phyloP scores from a whole-genome alignment of 345 rosid species.

The Brassica carinata region DNA sequence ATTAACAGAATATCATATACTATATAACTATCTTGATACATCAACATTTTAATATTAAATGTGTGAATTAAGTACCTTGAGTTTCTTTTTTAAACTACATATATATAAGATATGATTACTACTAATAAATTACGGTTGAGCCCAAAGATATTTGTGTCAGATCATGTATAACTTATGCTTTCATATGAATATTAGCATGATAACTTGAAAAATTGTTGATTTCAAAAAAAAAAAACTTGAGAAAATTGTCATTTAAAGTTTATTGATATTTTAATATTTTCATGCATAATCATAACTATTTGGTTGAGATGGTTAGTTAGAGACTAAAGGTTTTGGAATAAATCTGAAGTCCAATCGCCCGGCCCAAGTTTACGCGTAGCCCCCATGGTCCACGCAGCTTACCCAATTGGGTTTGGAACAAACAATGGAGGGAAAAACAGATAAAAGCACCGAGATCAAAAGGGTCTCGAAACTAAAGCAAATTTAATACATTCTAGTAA shows the following conservation, averaged over 20 bases:
- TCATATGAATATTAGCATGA: background rate
- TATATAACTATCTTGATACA: background rate
- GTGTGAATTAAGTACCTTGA: background rate
- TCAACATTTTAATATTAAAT: background rate
- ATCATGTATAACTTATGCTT: background rate
- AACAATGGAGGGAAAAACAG: background rate
- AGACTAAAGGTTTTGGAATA: background rate
- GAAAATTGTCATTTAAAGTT: background rate
- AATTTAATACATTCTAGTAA: too few species aligned
- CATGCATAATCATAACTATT: background rate
- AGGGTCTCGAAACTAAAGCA: too few species aligned
- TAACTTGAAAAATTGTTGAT: background rate
- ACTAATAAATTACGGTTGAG: background rate
- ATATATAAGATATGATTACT: too few species aligned
- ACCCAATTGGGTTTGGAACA: background rate
- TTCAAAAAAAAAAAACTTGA: background rate
- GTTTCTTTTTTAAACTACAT: background rate
- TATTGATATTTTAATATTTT: background rate
- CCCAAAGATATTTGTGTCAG: background rate
- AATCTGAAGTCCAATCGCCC: constrained; percentile 14
- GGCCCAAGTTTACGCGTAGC: constrained; percentile 25
- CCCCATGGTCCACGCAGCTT: background rate
- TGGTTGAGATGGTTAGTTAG: background rate
- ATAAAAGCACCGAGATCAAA: background rate
- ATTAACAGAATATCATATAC: background rate